Percentiles rank a stretch among this genome's conserved stretches.
phyloP scores from a whole-genome alignment of 1,284 basidiomycete genomes.

The Boletus sp. region DNA sequence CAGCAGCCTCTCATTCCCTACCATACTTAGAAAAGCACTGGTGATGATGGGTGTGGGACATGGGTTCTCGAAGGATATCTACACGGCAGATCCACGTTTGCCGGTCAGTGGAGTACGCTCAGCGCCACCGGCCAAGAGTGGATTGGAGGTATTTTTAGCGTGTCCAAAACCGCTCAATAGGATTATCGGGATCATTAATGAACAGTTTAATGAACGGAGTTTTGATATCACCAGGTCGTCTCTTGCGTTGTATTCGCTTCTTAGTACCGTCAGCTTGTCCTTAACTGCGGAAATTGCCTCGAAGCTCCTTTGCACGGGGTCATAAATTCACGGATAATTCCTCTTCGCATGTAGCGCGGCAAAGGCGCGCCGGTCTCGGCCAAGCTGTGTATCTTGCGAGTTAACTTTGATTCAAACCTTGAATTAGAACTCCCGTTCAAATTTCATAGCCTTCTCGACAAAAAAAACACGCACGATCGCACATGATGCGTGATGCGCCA shows the following conservation, averaged over 20 bases:
- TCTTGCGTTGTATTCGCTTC: slow-evolving; percentile 4
- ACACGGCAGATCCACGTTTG: slow-evolving; percentile 27
- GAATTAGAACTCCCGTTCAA: slow-evolving; percentile 19
- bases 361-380: slow-evolving; percentile 2
- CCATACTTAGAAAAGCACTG: slow-evolving; percentile 22
- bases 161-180: slow-evolving; percentile 40
- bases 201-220: slow-evolving; percentile 30
- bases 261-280: slow-evolving; percentile 8
- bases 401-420: slow-evolving; percentile 25
- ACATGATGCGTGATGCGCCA: slow-evolving; percentile 3
- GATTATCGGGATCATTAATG: slow-evolving; percentile 31
- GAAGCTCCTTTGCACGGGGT: slow-evolving; percentile 13
- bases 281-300: slow-evolving; percentile 31
- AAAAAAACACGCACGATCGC: slow-evolving; percentile 7
- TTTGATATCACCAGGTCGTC: slow-evolving; percentile 12
- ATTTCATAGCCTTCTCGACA: background rate
- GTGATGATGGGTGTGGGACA: slow-evolving; percentile 34
- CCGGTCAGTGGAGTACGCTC: slow-evolving; percentile 29
- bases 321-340: slow-evolving; percentile 11
- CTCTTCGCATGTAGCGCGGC: slow-evolving; percentile 17
- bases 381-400: slow-evolving; percentile 22
- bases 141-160: slow-evolving; percentile 54
- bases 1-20: background rate
- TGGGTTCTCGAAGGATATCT: slow-evolving; percentile 37
- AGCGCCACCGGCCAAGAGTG: slow-evolving; percentile 24